Conservation (phyloP, 768 basidiomycete species). For the Suillus decipiens region DNA sequence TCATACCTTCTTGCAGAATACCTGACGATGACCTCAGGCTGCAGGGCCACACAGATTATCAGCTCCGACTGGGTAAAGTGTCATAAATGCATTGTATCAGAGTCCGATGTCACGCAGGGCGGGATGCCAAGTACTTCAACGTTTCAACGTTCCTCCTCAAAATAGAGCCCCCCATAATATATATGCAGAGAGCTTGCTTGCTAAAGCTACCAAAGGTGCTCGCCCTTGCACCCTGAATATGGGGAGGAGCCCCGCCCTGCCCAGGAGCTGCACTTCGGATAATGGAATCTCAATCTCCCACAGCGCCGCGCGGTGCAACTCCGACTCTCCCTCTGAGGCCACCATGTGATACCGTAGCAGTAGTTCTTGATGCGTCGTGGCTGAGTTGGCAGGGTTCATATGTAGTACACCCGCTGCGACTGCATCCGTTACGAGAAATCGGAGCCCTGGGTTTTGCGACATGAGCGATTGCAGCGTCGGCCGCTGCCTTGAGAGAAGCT, state of each 20-base stretch:
- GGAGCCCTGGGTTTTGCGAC: too few relatives aligned
- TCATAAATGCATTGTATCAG: background rate
- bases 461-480: background rate
- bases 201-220: constrained; percentile 63
- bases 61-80: background rate
- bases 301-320: constrained; percentile 33
- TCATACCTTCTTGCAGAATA: too few relatives aligned
- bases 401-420: too few relatives aligned
- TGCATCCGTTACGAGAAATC: too few relatives aligned
- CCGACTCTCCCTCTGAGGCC: constrained; percentile 13
- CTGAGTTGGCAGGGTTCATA: constrained; percentile 15
- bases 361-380: too few relatives aligned
- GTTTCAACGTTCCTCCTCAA: background rate
- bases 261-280: constrained; percentile 33
- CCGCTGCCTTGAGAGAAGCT: constrained; percentile 39
- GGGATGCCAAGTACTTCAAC: background rate
- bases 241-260: constrained; percentile 22
- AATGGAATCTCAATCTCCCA: constrained; percentile 27
- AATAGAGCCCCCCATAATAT: background rate
- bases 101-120: background rate
- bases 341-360: constrained; percentile 22
- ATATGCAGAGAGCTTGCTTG: constrained; percentile 42
- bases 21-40: background rate
- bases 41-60: background rate
- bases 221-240: constrained; percentile 32